These are phyloP conservation scores for Fraxinus quadrangulata DNA, from an alignment of 257 asterid species.

Conservation along the genomic window DNA sequence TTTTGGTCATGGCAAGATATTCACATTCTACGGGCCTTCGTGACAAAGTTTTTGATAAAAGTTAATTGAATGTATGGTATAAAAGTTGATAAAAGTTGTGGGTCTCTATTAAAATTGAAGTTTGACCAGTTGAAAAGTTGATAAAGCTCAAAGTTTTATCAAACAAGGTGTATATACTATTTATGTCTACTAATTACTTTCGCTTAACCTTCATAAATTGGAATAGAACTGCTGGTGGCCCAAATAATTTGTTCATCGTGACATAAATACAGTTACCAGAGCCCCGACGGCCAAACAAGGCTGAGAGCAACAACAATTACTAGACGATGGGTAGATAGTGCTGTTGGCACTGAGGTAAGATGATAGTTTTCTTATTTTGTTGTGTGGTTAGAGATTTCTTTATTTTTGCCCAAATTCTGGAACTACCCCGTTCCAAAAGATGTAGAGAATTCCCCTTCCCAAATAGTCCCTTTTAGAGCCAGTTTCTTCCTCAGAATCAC, in stretches of 20 bases:
- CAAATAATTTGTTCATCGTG: conserved; percentile 14
- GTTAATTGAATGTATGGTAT: no score
- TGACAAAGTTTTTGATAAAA: no score
- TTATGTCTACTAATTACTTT: conserved; percentile 3
- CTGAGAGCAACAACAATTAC: conserved; percentile 85
- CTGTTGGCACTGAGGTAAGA: conserved; percentile 75
- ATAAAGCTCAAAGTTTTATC: no score
- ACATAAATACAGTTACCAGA: conserved; percentile 65
- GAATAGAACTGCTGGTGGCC: background rate
- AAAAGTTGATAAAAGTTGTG: no score
- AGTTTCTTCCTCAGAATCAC: background rate
- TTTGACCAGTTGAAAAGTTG: no score
- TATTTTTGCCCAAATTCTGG: conserved; percentile 13
- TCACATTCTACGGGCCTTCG: background rate
- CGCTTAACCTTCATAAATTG: conserved; percentile 15
- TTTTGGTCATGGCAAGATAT: conserved; percentile 1
- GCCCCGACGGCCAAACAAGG: conserved; percentile 75
- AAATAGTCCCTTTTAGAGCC: no score
- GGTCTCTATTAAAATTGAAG: no score
- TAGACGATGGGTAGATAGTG: conserved; percentile 82
- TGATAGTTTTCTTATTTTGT: conserved; percentile 15
- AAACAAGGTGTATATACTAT: background rate
- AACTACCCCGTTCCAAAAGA: conserved; percentile 1
- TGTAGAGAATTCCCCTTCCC: background rate
- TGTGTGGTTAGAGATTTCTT: background rate